Percentiles rank a stretch among this genome's conserved stretches.
Conservation (phyloP, 2,329 filamentous ascomycete species). For the Calonectria crousiana region DNA sequence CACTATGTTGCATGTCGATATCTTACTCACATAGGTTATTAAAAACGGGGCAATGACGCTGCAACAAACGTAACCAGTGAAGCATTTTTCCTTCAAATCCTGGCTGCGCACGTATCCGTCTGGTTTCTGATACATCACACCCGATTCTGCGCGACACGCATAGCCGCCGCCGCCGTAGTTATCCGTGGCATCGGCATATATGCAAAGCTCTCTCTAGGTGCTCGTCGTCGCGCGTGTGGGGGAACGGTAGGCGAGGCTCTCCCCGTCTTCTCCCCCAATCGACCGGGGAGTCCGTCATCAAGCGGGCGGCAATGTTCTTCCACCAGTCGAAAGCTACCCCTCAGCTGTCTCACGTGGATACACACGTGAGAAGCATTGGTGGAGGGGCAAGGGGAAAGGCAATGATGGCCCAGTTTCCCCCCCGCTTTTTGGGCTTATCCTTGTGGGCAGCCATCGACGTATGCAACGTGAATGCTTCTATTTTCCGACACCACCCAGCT, state of each 20-base stretch:
- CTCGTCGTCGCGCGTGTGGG: background rate
- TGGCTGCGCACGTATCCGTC: background rate
- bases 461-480: background rate
- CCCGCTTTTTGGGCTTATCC: slow-evolving; percentile 2
- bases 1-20: background rate
- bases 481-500: background rate
- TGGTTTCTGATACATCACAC: background rate
- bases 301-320: background rate
- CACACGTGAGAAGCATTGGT: background rate
- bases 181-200: background rate
- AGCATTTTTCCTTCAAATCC: no score
- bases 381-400: background rate
- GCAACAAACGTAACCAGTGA: background rate
- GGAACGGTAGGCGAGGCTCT: background rate
- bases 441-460: background rate
- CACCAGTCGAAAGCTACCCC: background rate
- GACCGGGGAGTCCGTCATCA: background rate
- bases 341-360: background rate
- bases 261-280: background rate
- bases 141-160: background rate
- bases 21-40: background rate
- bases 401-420: background rate
- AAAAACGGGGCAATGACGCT: background rate
- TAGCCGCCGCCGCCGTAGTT: background rate
- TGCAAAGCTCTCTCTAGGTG: background rate